These are phyloP conservation scores for Pseudocercospora pini-densiflorae DNA, from an alignment of 2,329 filamentous ascomycete genomes.

Conservation along the genomic window DNA sequence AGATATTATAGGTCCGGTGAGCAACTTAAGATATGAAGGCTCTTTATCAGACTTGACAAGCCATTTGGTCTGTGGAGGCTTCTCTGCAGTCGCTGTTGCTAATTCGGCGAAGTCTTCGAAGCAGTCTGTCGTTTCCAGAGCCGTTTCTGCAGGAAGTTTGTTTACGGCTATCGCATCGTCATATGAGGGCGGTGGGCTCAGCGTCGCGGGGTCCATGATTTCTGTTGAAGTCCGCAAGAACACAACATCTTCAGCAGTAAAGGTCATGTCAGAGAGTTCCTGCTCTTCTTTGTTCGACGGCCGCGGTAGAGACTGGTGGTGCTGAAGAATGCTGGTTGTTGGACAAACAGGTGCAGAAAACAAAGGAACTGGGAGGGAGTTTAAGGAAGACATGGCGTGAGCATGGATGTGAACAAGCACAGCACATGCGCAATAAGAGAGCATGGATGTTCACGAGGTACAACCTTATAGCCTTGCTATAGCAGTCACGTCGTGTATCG, in stretches of 20 bases:
- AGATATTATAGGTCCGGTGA: constrained; percentile 27
- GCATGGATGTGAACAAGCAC: constrained; percentile 9
- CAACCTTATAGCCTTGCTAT: constrained; percentile 3
- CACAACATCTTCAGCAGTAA: constrained; percentile 19
- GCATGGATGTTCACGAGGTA: constrained; percentile 9
- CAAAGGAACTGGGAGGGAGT: background rate
- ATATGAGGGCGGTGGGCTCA: constrained; percentile 21
- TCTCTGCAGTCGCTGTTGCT: constrained; percentile 6
- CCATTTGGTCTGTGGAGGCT: constrained; percentile 22
- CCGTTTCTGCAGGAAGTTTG: constrained; percentile 11
- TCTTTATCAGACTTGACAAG: constrained; percentile 21
- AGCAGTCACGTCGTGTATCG: constrained; percentile 7
- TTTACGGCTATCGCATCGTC: constrained; percentile 18
- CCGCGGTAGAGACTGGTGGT: constrained; percentile 2
- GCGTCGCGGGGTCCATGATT: constrained; percentile 14
- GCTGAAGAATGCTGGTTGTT: background rate
- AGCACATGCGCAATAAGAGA: constrained; percentile 6
- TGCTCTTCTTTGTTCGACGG: constrained; percentile 5
- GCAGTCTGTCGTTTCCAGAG: constrained; percentile 16
- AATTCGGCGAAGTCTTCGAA: constrained; percentile 18
- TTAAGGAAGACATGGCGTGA: constrained; percentile 14
- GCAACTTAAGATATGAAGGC: constrained; percentile 25
- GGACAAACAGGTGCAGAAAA: constrained; percentile 9
- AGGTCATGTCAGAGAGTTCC: constrained; percentile 8
- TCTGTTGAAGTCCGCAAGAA: constrained; percentile 18